Conservation (phyloP, 495 filamentous ascomycete species). For the Xylaria cubensis region DNA sequence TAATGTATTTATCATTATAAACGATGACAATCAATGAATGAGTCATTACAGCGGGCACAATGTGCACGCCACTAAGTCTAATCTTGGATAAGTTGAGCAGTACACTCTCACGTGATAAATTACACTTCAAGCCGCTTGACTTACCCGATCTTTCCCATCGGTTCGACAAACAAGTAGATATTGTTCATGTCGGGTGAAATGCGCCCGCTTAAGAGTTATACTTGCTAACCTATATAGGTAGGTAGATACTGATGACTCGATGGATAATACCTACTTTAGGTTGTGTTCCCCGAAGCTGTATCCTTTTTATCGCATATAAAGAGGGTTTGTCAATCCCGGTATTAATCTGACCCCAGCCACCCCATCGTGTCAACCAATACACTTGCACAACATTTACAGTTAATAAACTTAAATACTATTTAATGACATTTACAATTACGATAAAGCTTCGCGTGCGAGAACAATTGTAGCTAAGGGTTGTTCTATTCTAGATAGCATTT, state of each 20-base stretch:
- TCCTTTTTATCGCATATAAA: background rate
- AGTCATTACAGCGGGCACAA: background rate
- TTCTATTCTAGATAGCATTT: background rate
- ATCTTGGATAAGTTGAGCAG: background rate
- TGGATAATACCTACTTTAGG: too few relatives aligned
- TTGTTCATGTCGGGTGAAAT: background rate
- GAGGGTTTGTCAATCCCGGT: too few relatives aligned
- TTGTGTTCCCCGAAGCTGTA: too few relatives aligned
- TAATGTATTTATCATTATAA: background rate
- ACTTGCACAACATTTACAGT: background rate
- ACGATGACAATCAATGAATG: background rate
- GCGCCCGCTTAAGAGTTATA: background rate
- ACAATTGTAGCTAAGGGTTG: background rate
- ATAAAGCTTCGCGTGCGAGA: background rate
- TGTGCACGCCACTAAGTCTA: background rate
- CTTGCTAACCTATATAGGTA: background rate
- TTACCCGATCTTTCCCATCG: background rate
- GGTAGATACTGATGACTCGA: too few relatives aligned
- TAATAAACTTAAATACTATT: background rate
- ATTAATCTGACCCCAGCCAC: background rate
- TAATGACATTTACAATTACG: background rate
- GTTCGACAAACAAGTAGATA: background rate
- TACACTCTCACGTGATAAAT: background rate
- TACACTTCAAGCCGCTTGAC: background rate
- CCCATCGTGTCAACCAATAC: background rate